Evolutionary conservation across 2,329 filamentous ascomycete species (phyloP), one percentile per base, ranked within the genome.

Genomic region (Penicillium sp.): DNA sequence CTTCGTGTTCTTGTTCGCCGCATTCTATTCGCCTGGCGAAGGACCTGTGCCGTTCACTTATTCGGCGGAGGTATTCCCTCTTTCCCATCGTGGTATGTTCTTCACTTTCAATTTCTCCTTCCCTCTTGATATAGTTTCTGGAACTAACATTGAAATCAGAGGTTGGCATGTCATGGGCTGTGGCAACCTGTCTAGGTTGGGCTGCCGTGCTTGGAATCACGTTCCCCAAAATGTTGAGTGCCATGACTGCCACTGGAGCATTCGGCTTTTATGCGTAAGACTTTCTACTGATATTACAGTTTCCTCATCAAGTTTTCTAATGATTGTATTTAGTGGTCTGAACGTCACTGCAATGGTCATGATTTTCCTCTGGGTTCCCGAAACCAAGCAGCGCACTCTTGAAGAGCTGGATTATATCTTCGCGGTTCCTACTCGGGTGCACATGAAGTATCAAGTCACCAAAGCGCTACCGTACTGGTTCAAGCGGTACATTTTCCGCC

Each of bases 11-110:
- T 68, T 89, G 15, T 89, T 88, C 60, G 83, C 81, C 1, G 83
- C 83, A 7, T 86, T 86, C 66, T 87, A 87, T 73, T 85, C 83
- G 0, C 83, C 84, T 0, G 85, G 82, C 3, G 87, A 90, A 73
- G 87, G 85, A 0, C 76, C 77, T 2, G 78, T 81, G 1, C 77
- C 79, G 4, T 78, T 74, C 61, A 76, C 80, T n/a, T 84, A 84
- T 68, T 81, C 79, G 44, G 80, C 81, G 0, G 82, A 84, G 60
- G 78, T 80, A 0, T 84, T 84, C 60, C 82, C 82, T 0, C 70
- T 84, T 6, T 83, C 81, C 1, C 81, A 84, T 64, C 76, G 82
- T 47, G 81, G 72, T 74, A 71, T 57, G 70, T 65, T 6, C n/a
- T 21, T 19, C 1, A 7, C 36, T 36, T 8, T 15, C 19, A 13